Conservation (phyloP, 1,284 basidiomycete genomes). For the Apiotrichum laibachii region DNA sequence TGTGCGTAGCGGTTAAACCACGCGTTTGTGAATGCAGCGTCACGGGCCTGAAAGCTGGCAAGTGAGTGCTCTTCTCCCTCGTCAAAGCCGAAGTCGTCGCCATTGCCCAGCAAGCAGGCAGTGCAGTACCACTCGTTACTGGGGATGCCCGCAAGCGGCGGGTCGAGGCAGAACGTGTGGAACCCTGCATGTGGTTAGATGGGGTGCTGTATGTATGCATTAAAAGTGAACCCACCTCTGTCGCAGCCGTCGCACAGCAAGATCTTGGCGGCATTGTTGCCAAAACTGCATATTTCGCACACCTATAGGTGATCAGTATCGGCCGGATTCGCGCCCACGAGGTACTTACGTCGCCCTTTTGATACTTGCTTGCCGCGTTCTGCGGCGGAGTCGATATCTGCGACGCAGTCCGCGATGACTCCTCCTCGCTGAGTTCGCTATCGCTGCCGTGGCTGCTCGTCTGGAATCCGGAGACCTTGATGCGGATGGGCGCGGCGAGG, state of each 20-base stretch:
- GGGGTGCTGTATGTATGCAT: neutral
- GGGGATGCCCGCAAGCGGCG: conserved; percentile 78
- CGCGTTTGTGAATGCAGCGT: conserved; percentile 76
- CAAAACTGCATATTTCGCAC: conserved; percentile 88
- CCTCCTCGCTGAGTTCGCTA: conserved; percentile 34
- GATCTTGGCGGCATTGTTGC: conserved; percentile 84
- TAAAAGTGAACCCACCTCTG: conserved; percentile 63
- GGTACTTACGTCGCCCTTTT: conserved; percentile 48
- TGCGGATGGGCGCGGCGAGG: conserved; percentile 17
- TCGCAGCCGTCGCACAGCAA: conserved; percentile 96
- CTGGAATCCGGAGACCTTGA: conserved; percentile 41
- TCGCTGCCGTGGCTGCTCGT: conserved; percentile 38
- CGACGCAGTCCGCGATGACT: conserved; percentile 21
- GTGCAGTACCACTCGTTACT: conserved; percentile 92
- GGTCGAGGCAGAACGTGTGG: conserved; percentile 94
- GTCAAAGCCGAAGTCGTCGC: conserved; percentile 98
- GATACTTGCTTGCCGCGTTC: conserved; percentile 27
- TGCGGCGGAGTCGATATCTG: conserved; percentile 17
- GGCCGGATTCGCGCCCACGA: neutral
- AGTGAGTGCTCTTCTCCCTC: conserved; percentile 95
- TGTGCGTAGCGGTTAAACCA: conserved; percentile 84
- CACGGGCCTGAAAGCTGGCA: conserved; percentile 86
- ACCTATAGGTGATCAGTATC: conserved; percentile 52
- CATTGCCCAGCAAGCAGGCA: conserved; percentile 84
- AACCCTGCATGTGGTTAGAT: conserved; percentile 53